Percentiles rank a stretch among this genome's conserved stretches.
phyloP scores from a whole-genome alignment of 345 rosid genomes.

The Acer saccharum region DNA sequence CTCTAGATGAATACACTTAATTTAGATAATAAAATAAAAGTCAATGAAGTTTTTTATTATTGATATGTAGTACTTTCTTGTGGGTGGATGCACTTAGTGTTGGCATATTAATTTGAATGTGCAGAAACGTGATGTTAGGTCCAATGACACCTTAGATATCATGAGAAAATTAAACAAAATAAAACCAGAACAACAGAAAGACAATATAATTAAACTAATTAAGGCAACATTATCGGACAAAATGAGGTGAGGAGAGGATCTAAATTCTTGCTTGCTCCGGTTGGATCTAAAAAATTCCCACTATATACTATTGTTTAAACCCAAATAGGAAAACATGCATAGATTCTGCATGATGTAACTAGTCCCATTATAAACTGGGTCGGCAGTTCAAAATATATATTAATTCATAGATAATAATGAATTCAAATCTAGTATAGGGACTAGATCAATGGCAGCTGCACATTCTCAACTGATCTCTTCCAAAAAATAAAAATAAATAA shows the following conservation, averaged over 20 bases:
- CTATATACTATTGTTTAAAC: slow-evolving; percentile 13
- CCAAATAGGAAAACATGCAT: slow-evolving; percentile 22
- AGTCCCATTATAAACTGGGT: slow-evolving; percentile 13
- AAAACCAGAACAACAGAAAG: slow-evolving; percentile 2
- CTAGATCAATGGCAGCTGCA: background rate
- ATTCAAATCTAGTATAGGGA: background rate
- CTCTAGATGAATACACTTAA: too few relatives aligned
- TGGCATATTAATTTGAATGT: slow-evolving; percentile 5
- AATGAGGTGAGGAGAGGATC: too few relatives aligned
- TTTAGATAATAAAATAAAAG: too few relatives aligned
- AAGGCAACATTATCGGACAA: too few relatives aligned
- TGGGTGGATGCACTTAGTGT: slow-evolving; percentile 15
- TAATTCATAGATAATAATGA: background rate
- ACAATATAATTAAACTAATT: too few relatives aligned
- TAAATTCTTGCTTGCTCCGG: background rate
- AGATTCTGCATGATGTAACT: slow-evolving; percentile 22
- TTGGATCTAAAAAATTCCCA: slow-evolving; percentile 8
- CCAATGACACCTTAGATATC: background rate
- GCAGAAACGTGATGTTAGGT: slow-evolving; percentile 3
- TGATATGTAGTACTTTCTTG: background rate
- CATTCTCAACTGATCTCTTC: background rate
- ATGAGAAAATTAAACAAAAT: background rate
- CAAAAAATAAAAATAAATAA: too few relatives aligned
- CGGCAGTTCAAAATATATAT: background rate
- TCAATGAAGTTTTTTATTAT: background rate